Percentiles rank a stretch among this genome's conserved stretches.
Evolutionary conservation across 2,329 filamentous ascomycete species (phyloP).

Genomic region (Penicillium sp.): DNA sequence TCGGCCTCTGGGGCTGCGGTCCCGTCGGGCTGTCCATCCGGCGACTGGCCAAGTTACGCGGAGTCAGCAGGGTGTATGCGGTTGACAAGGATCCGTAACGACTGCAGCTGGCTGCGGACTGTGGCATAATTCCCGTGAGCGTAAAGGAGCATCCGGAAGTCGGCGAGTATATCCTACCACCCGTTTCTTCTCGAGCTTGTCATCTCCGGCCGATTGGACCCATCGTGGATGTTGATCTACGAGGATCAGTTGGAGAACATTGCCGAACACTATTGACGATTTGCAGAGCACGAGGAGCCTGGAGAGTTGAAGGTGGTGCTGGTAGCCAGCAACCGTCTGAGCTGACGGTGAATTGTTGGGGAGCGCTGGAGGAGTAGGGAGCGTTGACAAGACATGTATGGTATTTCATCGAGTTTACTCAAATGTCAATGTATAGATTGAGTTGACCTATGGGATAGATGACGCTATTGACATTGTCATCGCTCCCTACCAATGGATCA

Average conservation of each 20-base stretch:
- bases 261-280: slow-evolving; percentile 25
- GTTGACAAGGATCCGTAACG: slow-evolving; percentile 36
- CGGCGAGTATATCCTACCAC: slow-evolving; percentile 35
- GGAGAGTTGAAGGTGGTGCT: slow-evolving; percentile 35
- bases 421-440: too few relatives aligned
- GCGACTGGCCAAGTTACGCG: slow-evolving; percentile 31
- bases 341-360: not conserved
- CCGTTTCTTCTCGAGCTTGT: slow-evolving; percentile 33
- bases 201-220: slow-evolving; percentile 29
- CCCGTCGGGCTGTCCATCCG: slow-evolving; percentile 35
- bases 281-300: slow-evolving; percentile 30
- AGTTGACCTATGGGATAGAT: too few relatives aligned
- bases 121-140: slow-evolving; percentile 34
- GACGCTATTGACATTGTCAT: too few relatives aligned
- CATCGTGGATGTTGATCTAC: slow-evolving; percentile 35
- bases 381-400: not conserved
- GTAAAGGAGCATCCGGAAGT: slow-evolving; percentile 27
- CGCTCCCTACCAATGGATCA: too few relatives aligned
- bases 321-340: slow-evolving; percentile 12
- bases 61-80: slow-evolving; percentile 36
- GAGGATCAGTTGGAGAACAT: slow-evolving; percentile 37
- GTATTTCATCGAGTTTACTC: too few relatives aligned
- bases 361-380: not conserved
- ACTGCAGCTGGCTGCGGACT: slow-evolving; percentile 30
- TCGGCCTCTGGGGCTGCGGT: slow-evolving; percentile 39